Evolutionary conservation across 139 green algal genomes (phyloP), one percentile per base, ranked within the genome.

Genomic region (Pseudopediastrum boryanum): DNA sequence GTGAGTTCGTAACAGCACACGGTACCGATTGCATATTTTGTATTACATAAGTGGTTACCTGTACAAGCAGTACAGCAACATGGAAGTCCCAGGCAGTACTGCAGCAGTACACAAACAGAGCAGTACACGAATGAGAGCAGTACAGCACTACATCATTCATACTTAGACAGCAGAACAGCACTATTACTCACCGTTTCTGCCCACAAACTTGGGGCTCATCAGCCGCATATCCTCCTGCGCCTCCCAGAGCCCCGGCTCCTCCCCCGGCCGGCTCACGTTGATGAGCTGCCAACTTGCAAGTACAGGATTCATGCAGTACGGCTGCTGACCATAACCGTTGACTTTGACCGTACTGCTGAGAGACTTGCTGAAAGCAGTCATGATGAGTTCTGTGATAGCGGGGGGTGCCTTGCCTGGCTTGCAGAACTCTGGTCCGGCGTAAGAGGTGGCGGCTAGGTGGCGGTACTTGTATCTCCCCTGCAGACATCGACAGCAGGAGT

Each of bases 261-360:
- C 54, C 8, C 54, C 54, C 8, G 54, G 8, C 8, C 54, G 54
- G 8, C n/a, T 7, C 8, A 64, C 54, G 54, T 64, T 64, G 54
- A 64, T 64, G 54, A 64, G 54, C 54, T 64, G 54, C n/a, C 54
- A 64, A 6, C n/a, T 7, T 25, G 54, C 54, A 25, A 64, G 54
- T 25, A 64, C 54, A 6, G 54, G 54, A 27, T 64, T 64, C 54
- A 64, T 64, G 54, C 31, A 64, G 54, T 29, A 64, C 54, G 16
- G 13, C 16, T 16, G 48, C 48, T 58, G 48, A 19, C 48, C 19
- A 19, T 19, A 19, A 16, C 16, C 48, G 16, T 16, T n/a, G 48
- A 58, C 48, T 16, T 58, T 16, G 16, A 19, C 16, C 19, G 48
- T 58, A 19, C 16, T 19, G 48, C 48, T 58, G 48, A 58, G 19